A percentile compares a stretch with the other conserved stretches of the same genome.
These are phyloP conservation scores for Metschnikowia kunwiensis DNA, from an alignment of 805 yeast species.

Conservation along the genomic window DNA sequence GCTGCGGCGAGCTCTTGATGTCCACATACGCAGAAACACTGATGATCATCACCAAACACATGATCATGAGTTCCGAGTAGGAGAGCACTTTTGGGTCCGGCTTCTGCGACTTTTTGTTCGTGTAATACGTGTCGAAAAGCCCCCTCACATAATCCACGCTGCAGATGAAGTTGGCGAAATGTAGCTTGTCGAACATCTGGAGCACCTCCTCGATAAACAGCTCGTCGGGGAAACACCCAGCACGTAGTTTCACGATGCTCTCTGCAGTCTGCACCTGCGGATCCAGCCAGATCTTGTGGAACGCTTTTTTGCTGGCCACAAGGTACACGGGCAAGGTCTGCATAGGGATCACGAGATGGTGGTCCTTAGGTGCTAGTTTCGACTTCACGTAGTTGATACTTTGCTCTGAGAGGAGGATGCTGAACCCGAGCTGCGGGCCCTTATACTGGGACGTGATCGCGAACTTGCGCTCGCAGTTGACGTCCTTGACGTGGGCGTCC, in stretches of 20 bases:
- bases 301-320: conserved; percentile 14
- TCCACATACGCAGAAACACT: conserved; percentile 25
- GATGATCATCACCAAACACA: conserved; percentile 30
- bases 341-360: conserved; percentile 13
- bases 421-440: conserved; percentile 16
- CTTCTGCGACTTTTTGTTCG: conserved; percentile 9
- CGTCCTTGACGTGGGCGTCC: conserved; percentile 2
- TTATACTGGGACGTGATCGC: conserved; percentile 9
- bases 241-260: conserved; percentile 8
- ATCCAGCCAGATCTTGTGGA: conserved; percentile 12
- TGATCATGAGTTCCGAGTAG: conserved; percentile 32
- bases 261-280: conserved; percentile 13
- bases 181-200: conserved; percentile 17
- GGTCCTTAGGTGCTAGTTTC: conserved; percentile 9
- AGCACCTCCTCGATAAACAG: conserved; percentile 27
- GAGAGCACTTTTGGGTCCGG: conserved; percentile 19
- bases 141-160: conserved; percentile 15
- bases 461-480: conserved; percentile 2
- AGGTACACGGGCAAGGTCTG: conserved; percentile 21
- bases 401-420: conserved; percentile 12
- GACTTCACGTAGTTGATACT: conserved; percentile 10
- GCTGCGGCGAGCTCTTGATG: conserved; percentile 2
- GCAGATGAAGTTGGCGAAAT: conserved; percentile 22
- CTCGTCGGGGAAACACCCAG: conserved; percentile 21
- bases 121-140: conserved; percentile 27